A percentile compares a stretch with the other conserved stretches of the same genome.
Conservation (phyloP, 2,329 filamentous ascomycete species). For the Penicillium paneum region DNA sequence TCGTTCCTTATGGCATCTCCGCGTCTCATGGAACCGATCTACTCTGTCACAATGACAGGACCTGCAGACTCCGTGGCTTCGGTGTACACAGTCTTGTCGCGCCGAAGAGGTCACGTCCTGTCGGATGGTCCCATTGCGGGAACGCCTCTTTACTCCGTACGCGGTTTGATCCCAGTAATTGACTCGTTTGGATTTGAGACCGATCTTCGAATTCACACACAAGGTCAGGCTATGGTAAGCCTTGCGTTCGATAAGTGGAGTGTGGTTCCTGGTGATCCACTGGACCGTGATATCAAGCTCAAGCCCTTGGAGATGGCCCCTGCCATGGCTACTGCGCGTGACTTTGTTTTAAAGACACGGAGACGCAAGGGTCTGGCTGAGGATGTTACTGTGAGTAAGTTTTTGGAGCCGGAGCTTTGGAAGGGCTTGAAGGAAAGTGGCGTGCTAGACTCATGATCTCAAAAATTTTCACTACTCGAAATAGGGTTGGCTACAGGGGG, state of each 20-base stretch:
- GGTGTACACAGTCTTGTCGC: constrained; percentile 86
- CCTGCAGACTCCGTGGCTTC: constrained; percentile 84
- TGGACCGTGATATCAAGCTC: constrained; percentile 80
- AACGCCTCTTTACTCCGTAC: constrained; percentile 88
- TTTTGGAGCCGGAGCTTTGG: constrained; percentile 92
- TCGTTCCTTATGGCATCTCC: constrained; percentile 97
- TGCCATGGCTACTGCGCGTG: constrained; percentile 83
- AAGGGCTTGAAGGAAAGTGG: constrained; percentile 83
- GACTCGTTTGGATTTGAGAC: constrained; percentile 98
- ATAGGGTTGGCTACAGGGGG: constrained; percentile 4
- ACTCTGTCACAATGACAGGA: constrained; percentile 87
- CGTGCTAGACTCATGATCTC: constrained; percentile 63
- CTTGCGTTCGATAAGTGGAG: constrained; percentile 95
- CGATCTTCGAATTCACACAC: constrained; percentile 90
- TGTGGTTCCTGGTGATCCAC: constrained; percentile 90
- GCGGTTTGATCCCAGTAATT: constrained; percentile 89
- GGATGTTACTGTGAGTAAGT: constrained; percentile 93
- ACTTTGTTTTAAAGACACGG: constrained; percentile 95
- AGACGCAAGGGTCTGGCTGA: constrained; percentile 90
- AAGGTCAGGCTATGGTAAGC: constrained; percentile 85
- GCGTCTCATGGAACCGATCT: constrained; percentile 93
- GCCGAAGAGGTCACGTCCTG: constrained; percentile 85
- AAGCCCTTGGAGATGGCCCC: constrained; percentile 82
- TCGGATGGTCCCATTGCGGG: constrained; percentile 92
- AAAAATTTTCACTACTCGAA: constrained; percentile 1